Conservation (phyloP, 2,329 filamentous ascomycete genomes). For the Colletotrichum musae region DNA sequence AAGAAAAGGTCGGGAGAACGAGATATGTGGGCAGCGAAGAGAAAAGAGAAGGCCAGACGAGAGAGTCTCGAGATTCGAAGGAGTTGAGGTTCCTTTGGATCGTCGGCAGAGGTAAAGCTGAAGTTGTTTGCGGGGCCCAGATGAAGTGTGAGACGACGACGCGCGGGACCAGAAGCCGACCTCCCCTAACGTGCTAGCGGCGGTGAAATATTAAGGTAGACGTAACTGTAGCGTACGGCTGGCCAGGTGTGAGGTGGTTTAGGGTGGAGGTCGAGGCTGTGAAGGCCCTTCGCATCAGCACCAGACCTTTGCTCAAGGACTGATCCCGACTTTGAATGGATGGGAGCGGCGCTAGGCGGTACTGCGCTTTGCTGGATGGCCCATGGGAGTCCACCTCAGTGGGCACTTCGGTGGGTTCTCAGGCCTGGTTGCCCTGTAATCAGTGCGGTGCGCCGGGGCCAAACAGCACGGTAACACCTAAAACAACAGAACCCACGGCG, state of each 20-base stretch:
- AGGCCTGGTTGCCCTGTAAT: neutral
- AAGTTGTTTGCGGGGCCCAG: constrained; percentile 44
- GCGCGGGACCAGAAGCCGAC: constrained; percentile 41
- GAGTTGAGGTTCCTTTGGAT: constrained; percentile 35
- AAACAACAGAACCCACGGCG: too few relatives aligned
- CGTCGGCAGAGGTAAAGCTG: constrained; percentile 38
- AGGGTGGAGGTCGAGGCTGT: constrained; percentile 37
- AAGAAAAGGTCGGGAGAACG: constrained; percentile 29
- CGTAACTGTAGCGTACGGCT: constrained; percentile 1
- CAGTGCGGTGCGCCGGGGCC: neutral
- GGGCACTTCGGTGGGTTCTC: constrained; percentile 1
- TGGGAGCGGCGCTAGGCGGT: neutral
- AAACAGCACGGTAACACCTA: too few relatives aligned
- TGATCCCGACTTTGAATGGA: constrained; percentile 8
- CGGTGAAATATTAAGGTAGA: constrained; percentile 41
- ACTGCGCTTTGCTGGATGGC: constrained; percentile 1
- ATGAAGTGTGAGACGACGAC: constrained; percentile 42
- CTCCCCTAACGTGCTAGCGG: constrained; percentile 41
- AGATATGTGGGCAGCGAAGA: constrained; percentile 32
- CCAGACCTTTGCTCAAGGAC: constrained; percentile 12
- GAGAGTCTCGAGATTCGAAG: constrained; percentile 23
- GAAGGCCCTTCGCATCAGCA: constrained; percentile 24
- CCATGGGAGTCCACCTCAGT: neutral
- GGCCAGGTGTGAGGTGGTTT: constrained; percentile 24
- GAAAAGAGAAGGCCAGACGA: constrained; percentile 30